Conservation (phyloP, 306 rosid genomes). For the Prunus mume region DNA sequence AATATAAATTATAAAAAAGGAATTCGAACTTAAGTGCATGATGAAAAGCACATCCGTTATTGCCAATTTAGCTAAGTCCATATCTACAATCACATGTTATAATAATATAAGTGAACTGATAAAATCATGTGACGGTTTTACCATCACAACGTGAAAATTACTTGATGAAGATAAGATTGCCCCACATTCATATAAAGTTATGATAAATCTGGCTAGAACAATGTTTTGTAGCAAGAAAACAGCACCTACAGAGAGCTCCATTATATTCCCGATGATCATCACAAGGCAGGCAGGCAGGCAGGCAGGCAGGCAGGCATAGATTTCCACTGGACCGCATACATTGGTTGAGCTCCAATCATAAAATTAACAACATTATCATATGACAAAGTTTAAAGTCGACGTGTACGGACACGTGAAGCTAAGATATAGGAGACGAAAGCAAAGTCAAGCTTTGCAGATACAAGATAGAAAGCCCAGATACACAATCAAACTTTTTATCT, state of each 20-base stretch:
- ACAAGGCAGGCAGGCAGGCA: too few species aligned
- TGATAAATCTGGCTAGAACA: too few species aligned
- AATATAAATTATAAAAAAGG: too few species aligned
- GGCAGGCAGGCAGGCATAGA: background rate
- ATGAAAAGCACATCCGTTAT: fast-evolving
- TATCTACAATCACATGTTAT: too few species aligned
- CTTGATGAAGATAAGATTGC: too few species aligned
- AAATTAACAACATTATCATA: slow-evolving; percentile 2
- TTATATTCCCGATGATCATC: too few species aligned
- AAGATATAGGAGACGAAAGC: background rate
- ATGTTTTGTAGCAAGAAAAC: too few species aligned
- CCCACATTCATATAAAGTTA: too few species aligned
- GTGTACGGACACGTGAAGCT: background rate
- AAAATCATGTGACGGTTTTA: too few species aligned
- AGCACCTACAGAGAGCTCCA: too few species aligned
- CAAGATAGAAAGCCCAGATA: background rate
- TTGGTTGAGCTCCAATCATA: background rate
- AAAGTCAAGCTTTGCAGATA: background rate
- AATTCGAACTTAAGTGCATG: fast-evolving
- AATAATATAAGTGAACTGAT: too few species aligned
- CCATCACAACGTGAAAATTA: too few species aligned
- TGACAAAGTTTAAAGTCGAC: background rate
- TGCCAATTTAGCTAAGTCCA: fast-evolving
- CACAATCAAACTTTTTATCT: background rate
- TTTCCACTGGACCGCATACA: background rate